Percentiles rank a stretch among this genome's conserved stretches.
Evolutionary conservation across 768 basidiomycete genomes (phyloP).

Genomic region (Psilocybe subaeruginosa): DNA sequence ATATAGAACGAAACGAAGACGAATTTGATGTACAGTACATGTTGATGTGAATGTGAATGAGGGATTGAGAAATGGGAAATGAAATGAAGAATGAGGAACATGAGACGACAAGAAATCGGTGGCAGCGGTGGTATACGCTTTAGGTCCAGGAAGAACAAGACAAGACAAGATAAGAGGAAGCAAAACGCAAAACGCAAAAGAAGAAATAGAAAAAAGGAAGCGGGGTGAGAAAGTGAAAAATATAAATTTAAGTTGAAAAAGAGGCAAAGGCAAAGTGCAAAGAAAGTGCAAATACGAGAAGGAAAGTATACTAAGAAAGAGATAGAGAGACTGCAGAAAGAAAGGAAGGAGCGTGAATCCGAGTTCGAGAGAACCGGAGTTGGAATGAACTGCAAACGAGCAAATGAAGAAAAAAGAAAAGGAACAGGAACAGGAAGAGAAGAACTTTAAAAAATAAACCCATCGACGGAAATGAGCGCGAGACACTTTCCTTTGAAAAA

Average conservation of each 20-base stretch:
- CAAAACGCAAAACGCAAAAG: too few species aligned
- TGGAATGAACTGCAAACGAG: background rate
- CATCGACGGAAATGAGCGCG: background rate
- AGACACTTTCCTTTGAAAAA: too few species aligned
- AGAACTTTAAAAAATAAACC: background rate
- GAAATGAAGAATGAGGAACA: too few species aligned
- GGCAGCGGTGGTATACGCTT: too few species aligned
- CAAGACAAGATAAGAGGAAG: too few species aligned
- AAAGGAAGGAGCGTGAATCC: constrained; percentile 24
- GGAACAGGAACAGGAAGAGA: constrained; percentile 9
- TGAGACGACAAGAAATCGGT: too few species aligned
- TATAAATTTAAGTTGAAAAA: constrained; percentile 17
- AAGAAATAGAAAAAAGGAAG: too few species aligned
- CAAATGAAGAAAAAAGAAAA: constrained; percentile 4
- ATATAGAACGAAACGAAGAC: too few species aligned
- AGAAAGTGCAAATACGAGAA: constrained; percentile 1
- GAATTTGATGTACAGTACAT: too few species aligned
- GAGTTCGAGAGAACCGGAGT: constrained; percentile 6
- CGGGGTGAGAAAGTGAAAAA: constrained; percentile 12
- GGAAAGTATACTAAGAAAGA: constrained; percentile 4
- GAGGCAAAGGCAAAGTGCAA: constrained; percentile 1
- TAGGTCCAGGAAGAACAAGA: background rate
- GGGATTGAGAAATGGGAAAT: too few species aligned
- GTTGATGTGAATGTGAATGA: too few species aligned
- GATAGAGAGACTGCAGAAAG: background rate